phyloP scores from a whole-genome alignment of 495 filamentous ascomycete species.

The Talaromyces proteolyticus region DNA sequence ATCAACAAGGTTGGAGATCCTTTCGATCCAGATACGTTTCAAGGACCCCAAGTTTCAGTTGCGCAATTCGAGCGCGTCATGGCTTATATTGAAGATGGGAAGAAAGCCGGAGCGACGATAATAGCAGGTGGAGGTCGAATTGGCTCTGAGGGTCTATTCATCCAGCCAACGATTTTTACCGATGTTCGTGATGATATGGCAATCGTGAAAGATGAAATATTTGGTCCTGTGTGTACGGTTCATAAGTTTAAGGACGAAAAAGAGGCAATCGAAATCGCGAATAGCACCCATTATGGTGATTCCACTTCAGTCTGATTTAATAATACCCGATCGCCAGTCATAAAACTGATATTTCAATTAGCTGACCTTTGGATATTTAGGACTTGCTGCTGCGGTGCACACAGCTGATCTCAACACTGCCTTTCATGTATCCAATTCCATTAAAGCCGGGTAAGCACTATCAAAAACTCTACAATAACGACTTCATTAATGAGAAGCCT shows the following conservation, averaged over 20 bases:
- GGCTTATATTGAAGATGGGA: conserved; percentile 78
- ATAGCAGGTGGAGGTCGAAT: conserved; percentile 72
- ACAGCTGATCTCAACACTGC: conserved; percentile 90
- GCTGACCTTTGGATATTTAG: too few relatives aligned
- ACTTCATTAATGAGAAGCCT: too few relatives aligned
- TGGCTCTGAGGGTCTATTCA: conserved; percentile 79
- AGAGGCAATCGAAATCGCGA: conserved; percentile 65
- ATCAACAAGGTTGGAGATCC: conserved; percentile 79
- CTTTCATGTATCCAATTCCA: conserved; percentile 73
- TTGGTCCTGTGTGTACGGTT: conserved; percentile 81
- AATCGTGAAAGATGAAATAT: conserved; percentile 90
- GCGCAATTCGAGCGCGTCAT: conserved; percentile 85
- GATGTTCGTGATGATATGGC: conserved; percentile 76
- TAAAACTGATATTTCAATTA: not conserved
- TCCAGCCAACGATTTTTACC: conserved; percentile 86
- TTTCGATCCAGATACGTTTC: conserved; percentile 74
- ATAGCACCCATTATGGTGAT: conserved; percentile 60
- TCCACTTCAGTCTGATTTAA: not conserved
- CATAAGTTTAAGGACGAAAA: conserved; percentile 74
- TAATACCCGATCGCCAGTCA: not conserved
- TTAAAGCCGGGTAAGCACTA: conserved; percentile 66
- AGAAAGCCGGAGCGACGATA: conserved; percentile 69
- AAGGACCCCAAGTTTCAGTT: conserved; percentile 86
- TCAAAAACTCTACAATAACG: too few relatives aligned
- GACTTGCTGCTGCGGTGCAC: conserved; percentile 88